Percentiles rank a stretch among this genome's conserved stretches.
Conservation (phyloP, 2,329 filamentous ascomycete genomes). For the Periconia macrospinosa region DNA sequence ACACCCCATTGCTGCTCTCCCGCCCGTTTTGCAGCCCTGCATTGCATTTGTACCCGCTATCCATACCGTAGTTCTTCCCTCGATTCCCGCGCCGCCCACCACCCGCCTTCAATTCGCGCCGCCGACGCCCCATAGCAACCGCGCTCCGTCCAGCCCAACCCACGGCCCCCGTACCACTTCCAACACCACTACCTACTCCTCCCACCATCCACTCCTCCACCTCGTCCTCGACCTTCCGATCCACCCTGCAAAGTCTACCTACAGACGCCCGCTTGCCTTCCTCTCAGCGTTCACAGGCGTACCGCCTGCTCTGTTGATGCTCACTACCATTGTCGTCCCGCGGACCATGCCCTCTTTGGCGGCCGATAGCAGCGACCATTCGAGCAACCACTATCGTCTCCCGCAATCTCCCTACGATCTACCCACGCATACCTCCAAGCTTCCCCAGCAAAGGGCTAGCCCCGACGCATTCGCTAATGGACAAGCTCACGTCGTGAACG, state of each 20-base stretch:
- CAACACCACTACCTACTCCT: not conserved
- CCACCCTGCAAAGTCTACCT: conserved; percentile 11
- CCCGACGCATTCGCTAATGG: conserved; percentile 32
- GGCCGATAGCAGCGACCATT: conserved; percentile 48
- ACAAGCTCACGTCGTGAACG: conserved; percentile 32
- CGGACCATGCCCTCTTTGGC: conserved; percentile 55
- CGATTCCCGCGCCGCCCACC: not conserved
- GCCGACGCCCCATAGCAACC: conserved; percentile 15
- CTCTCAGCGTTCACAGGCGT: conserved; percentile 29
- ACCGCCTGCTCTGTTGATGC: conserved; percentile 32
- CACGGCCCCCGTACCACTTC: not conserved
- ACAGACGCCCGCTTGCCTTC: conserved; percentile 26
- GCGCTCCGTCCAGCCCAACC: conserved; percentile 8
- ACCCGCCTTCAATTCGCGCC: conserved; percentile 5
- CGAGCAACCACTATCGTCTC: conserved; percentile 28
- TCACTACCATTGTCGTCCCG: conserved; percentile 38
- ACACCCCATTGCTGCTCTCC: not conserved
- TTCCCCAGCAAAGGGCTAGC: conserved; percentile 21
- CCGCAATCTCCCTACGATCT: conserved; percentile 26
- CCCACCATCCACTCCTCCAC: conserved; percentile 14
- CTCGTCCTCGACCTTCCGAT: not conserved
- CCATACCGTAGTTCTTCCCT: conserved; percentile 15
- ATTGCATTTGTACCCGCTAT: not conserved
- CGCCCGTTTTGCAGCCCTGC: not conserved
- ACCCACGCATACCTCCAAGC: conserved; percentile 28